Evolutionary conservation across 768 basidiomycete genomes (phyloP).

Genomic region (Tricholoma saponaceum): DNA sequence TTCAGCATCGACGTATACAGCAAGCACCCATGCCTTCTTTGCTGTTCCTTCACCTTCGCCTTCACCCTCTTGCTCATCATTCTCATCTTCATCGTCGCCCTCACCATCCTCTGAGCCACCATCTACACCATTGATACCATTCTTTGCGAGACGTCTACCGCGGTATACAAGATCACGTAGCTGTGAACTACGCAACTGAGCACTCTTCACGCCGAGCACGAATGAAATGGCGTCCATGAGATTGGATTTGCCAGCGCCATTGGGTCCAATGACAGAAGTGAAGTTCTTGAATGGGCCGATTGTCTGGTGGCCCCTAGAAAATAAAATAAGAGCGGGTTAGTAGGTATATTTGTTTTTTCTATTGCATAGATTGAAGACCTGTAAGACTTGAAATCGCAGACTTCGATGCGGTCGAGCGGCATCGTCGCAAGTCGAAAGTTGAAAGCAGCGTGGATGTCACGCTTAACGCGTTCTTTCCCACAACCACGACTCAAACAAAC

Average conservation of each 20-base stretch:
- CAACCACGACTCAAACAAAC: too few relatives aligned
- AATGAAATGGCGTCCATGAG: constrained; percentile 99
- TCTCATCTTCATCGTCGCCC: constrained; percentile 44
- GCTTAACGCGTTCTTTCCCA: constrained; percentile 1
- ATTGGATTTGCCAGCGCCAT: constrained; percentile 98
- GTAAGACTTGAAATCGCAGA: constrained; percentile 98
- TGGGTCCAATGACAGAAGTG: constrained; percentile 95
- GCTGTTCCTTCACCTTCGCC: constrained; percentile 76
- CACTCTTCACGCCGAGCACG: constrained; percentile 94
- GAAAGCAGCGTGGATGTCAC: background rate
- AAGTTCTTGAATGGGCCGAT: constrained; percentile 93
- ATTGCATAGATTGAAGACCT: constrained; percentile 33
- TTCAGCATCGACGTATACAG: constrained; percentile 75
- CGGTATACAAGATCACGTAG: constrained; percentile 96
- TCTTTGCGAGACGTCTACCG: constrained; percentile 62
- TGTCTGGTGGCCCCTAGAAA: constrained; percentile 65
- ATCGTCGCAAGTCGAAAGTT: constrained; percentile 30
- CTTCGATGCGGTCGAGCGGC: constrained; percentile 83
- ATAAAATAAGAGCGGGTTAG: background rate
- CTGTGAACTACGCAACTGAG: constrained; percentile 88
- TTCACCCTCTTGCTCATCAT: constrained; percentile 47
- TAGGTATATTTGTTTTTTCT: constrained; percentile 7
- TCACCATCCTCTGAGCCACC: constrained; percentile 27
- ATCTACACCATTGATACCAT: constrained; percentile 31
- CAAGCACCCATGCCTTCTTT: constrained; percentile 93